Evolutionary conservation across 768 basidiomycete genomes (phyloP).

Genomic region (Suillus alpinus): DNA sequence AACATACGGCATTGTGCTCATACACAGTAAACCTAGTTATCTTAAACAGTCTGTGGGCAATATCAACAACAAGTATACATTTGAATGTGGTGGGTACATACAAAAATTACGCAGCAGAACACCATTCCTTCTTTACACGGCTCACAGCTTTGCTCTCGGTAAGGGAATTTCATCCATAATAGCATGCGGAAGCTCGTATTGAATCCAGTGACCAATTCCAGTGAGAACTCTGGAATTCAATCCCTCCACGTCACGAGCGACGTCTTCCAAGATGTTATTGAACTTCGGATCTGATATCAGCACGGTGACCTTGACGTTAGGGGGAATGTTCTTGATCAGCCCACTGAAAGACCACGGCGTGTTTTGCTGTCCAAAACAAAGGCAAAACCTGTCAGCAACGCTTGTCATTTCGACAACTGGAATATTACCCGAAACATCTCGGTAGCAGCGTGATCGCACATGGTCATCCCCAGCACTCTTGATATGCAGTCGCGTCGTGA

Average conservation of each 20-base stretch:
- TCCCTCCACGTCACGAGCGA: neutral
- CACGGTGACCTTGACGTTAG: neutral
- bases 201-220: neutral
- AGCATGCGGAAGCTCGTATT: conserved; percentile 8
- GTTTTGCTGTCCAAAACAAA: neutral
- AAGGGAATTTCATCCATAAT: conserved; percentile 2
- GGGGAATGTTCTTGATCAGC: neutral
- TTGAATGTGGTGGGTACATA: neutral
- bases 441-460: neutral
- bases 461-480: neutral
- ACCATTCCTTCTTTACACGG: neutral
- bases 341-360: neutral
- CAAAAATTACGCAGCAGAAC: neutral
- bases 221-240: neutral
- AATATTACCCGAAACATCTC: neutral
- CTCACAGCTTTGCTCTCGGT: neutral
- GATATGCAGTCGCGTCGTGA: neutral
- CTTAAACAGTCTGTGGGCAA: neutral
- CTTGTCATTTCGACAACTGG: neutral
- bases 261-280: neutral
- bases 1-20: too few species aligned
- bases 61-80: neutral
- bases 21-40: neutral
- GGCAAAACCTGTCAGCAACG: neutral
- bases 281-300: neutral